These are phyloP conservation scores for Leishmania tropica DNA, from an alignment of 208 protist genomes.

Conservation along the genomic window DNA sequence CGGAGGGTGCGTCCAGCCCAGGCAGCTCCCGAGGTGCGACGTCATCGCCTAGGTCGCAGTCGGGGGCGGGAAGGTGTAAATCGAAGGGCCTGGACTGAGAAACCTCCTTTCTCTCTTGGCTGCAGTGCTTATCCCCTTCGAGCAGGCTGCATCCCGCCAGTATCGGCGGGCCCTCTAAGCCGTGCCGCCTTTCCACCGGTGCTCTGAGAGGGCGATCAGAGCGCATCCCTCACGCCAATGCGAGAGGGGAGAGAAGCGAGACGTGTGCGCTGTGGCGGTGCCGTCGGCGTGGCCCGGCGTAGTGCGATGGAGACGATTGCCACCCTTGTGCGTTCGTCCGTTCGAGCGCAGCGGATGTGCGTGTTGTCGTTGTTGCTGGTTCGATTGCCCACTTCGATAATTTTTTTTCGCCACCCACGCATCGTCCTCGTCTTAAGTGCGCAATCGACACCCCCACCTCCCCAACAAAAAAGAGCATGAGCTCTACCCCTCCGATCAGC, in stretches of 20 bases:
- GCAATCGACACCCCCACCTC: too few species aligned
- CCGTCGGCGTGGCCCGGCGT: not conserved
- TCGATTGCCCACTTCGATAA: not conserved
- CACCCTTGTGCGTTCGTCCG: not conserved
- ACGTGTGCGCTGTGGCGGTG: not conserved
- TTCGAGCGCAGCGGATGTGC: not conserved
- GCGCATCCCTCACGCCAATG: not conserved
- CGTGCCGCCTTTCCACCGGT: not conserved
- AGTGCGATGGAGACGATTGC: not conserved
- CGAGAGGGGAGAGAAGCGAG: not conserved
- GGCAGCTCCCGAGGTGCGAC: not conserved
- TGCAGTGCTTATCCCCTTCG: not conserved
- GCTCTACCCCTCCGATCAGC: not conserved
- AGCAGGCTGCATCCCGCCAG: not conserved
- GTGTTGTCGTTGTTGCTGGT: not conserved
- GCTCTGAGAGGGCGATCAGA: not conserved
- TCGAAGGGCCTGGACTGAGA: slow-evolving; percentile 2
- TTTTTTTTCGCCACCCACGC: not conserved
- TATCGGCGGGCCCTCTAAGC: not conserved
- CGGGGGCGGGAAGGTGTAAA: not conserved
- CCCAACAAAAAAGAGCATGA: not conserved
- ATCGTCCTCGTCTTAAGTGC: not conserved
- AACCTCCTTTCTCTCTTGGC: not conserved
- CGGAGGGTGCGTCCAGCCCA: not conserved
- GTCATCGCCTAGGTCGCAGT: not conserved